Evolutionary conservation across 2,329 filamentous ascomycete species (phyloP), one percentile per base, ranked within the genome.

Genomic region (Cordyceps javanica): DNA sequence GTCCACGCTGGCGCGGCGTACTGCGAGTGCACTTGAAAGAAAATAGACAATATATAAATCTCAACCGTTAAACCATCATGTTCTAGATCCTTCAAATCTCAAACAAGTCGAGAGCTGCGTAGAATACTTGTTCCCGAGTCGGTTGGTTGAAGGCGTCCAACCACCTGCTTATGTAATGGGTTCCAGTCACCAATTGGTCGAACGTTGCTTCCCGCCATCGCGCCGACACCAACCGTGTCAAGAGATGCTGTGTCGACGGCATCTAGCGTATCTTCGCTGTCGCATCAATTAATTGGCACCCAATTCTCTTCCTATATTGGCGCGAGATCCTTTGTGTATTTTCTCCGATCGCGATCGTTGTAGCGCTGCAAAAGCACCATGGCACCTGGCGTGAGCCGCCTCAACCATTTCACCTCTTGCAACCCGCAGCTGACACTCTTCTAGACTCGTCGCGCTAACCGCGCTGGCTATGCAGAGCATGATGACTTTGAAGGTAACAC

Each of bases 401-500:
- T 16, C 34, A 11, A 13, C 14, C 3, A 32, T n/a, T n/a, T n/a
- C n/a, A 11, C 25, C 25, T 25, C 26, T 39, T 19, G 23, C 48
- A 46, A 46, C 41, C 21, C 14, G 21, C 42, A 28, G 10, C 57
- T 54, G 23, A 53, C 42, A 21, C 26, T 39, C 55, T 67, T 63
- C 44, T 69, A 82, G 73, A 84, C 82, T 55, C 75, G 82, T 68
- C 80, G 82, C 62, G 80, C 81, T 61, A 80, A 79, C 61, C 77
- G 82, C 58, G 73, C 77, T 62, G 79, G 76, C 53, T 83, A 81
- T 62, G 75, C 78, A 38, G 82, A 85, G 39, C 82, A 85, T 62
- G 82, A 83, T 64, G 82, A 85, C 66, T 84, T 85, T 57, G 82
- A 85, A 72, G 81, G 78, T 80, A 69, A 59, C 64, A 57, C 36